These are phyloP conservation scores for Mucor sp. DNA, from an alignment of 371 early-diverging fungal species.

Conservation along the genomic window DNA sequence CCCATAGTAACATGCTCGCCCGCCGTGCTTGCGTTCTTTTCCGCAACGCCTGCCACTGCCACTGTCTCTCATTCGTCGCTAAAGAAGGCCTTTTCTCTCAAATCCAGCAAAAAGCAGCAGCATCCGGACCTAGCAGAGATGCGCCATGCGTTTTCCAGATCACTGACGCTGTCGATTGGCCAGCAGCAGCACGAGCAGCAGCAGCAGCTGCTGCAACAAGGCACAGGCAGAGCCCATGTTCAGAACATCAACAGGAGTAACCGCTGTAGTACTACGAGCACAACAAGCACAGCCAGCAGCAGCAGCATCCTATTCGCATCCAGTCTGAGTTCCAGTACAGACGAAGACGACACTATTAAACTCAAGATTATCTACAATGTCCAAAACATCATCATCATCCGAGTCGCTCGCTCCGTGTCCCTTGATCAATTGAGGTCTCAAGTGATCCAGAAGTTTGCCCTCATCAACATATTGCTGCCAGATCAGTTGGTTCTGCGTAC, in stretches of 20 bases:
- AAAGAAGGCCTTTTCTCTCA: slow-evolving; percentile 2
- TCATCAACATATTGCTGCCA: slow-evolving; percentile 4
- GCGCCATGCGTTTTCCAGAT: neutral
- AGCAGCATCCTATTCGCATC: slow-evolving; percentile 1
- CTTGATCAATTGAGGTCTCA: neutral
- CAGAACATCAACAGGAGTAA: neutral
- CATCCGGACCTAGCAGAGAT: neutral
- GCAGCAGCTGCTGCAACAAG: no score
- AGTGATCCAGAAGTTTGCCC: slow-evolving; percentile 17
- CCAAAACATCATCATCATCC: slow-evolving; percentile 16
- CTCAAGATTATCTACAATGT: slow-evolving; percentile 18
- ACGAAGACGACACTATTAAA: slow-evolving; percentile 8
- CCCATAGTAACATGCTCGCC: neutral
- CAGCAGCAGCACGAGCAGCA: neutral
- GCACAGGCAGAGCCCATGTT: neutral
- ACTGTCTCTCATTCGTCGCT: neutral
- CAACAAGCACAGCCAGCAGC: neutral
- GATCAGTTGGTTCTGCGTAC: neutral
- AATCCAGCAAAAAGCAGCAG: neutral
- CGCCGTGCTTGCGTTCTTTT: slow-evolving; percentile 5
- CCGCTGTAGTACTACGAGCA: slow-evolving; percentile 2
- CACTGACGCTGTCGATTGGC: neutral
- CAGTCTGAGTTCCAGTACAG: slow-evolving; percentile 3
- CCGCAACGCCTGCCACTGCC: neutral
- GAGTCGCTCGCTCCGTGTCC: slow-evolving; percentile 6